Evolutionary conservation across 805 yeast species (phyloP), one percentile per base, ranked within the genome.

Genomic region (Spathaspora sp.): DNA sequence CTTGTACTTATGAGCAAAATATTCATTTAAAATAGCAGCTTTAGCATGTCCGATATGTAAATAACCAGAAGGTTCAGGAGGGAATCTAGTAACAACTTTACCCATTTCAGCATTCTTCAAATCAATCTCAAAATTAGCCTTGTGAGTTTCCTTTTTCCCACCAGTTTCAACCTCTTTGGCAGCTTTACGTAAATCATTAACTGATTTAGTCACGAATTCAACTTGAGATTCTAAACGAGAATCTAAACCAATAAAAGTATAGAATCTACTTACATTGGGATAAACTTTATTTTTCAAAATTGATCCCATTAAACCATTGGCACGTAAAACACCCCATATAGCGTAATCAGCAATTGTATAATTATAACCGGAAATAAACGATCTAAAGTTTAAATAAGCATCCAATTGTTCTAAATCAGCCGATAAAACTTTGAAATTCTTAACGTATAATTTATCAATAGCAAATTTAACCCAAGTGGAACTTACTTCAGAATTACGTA

Each of bases 21-120:
- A 93, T 73, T 94, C 94, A 77, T 94, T 94, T 68, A 94, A 81
- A 53, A 94, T 79, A 50, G 99, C 99, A 55, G 99, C 99, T 74
- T 94, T 94, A 55, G 97, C 99, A 68, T 94, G 99, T 60, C 99
- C 99, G 73, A 94, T 94, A 74, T 94, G 99, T 73, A 94, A 81
- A 73, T 92, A 94, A 75, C 99, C 99, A 75, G 96, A 89, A 54
- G 99, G 99, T 77, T 94, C 99, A 58, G 99, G 99, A 49, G 97
- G 99, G 84, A 94, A 94, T 76, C 99, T 87, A 50, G 99, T 96
- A 50, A 96, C 98, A 52, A 94, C 99, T 72, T 92, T 77, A 58
- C 99, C 99, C 52, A 87, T 84, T 63, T 81, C 84, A 53, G 99
- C 99, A 67, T 85, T 96, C 53, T 87, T 88, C 59, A 94, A 82